Evolutionary conservation across 1,284 basidiomycete species (phyloP), one percentile per base, ranked within the genome.

Genomic region (Ustilago tritici): DNA sequence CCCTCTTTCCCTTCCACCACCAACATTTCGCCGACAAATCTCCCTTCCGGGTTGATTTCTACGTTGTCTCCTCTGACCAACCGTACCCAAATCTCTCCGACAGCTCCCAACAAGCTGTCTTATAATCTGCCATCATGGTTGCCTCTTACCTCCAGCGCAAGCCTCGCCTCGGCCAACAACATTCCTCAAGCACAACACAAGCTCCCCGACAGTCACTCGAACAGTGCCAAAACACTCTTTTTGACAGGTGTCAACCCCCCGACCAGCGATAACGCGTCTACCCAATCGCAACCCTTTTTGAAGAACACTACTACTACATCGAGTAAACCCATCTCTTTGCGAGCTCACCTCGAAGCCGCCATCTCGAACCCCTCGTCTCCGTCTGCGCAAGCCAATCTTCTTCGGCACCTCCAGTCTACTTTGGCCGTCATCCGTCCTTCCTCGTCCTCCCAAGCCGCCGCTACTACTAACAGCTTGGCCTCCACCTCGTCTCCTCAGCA

Each of bases 21-120:
- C 43, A 58, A 49, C 72, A 75, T 40, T 60, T 43, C 65, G 65
- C 61, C 41, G 38, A 23, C 63, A 8, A 70, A 75, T 78, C 76
- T 69, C 54, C 73, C 76, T 54, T 49, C 60, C 70, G 75, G 75
- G 75, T 77, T 70, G 75, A 77, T 77, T 77, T 67, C 75, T 69
- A 67, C 75, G 70, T 77, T 77, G 75, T 73, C 70, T 77, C 64
- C 70, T 70, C 52, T 53, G 63, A 73, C 70, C 61, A 70, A 77
- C 66, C 43, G 19, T 34, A 58, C 47, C 40, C 58, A 56, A 61
- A 40, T 70, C 63, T 62, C 59, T 53, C 54, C 60, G 75, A 77
- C 75, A 77, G 75, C 75, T 69, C 38, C 53, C 49, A 56, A 40
- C 57, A 70, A 71, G 75, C 75, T 77, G 75, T 77, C 75, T 46